Conservation (phyloP, 2,329 filamentous ascomycete species). For the Exophiala lecanii-corni region DNA sequence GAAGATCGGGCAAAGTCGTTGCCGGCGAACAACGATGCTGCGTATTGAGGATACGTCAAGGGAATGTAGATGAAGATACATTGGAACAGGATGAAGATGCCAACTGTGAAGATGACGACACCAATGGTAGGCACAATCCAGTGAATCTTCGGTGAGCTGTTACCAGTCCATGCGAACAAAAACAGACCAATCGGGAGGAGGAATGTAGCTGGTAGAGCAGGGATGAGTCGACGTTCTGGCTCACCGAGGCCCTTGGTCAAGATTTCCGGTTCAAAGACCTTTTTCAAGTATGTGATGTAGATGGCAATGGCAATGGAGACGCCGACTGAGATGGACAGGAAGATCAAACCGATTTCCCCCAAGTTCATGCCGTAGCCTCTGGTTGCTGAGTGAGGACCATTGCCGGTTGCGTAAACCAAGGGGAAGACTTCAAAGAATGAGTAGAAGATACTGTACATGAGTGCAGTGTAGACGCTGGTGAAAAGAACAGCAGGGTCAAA, state of each 20-base stretch:
- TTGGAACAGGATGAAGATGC: constrained; percentile 40
- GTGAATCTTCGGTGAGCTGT: constrained; percentile 29
- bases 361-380: constrained; percentile 56
- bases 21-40: constrained; percentile 32
- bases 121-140: constrained; percentile 40
- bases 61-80: constrained; percentile 41
- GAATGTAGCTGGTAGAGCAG: constrained; percentile 51
- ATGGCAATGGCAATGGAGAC: constrained; percentile 49
- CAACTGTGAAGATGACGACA: constrained; percentile 36
- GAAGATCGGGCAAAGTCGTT: constrained; percentile 33
- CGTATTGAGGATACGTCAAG: constrained; percentile 37
- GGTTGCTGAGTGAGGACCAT: constrained; percentile 28
- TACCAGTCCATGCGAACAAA: constrained; percentile 40
- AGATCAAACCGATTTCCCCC: constrained; percentile 56
- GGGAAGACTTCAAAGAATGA: constrained; percentile 64
- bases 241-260: constrained; percentile 36
- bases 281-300: constrained; percentile 52
- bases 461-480: constrained; percentile 56
- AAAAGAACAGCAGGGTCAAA: constrained; percentile 60
- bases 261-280: constrained; percentile 49
- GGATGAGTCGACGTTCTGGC: constrained; percentile 48
- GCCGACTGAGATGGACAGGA: constrained; percentile 56
- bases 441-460: constrained; percentile 50
- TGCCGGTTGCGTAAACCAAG: constrained; percentile 52
- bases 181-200: constrained; percentile 54